A percentile compares a stretch with the other conserved stretches of the same genome.
These are phyloP conservation scores for Cyberlindnera misumaiensis DNA, from an alignment of 805 yeast species.

Conservation along the genomic window DNA sequence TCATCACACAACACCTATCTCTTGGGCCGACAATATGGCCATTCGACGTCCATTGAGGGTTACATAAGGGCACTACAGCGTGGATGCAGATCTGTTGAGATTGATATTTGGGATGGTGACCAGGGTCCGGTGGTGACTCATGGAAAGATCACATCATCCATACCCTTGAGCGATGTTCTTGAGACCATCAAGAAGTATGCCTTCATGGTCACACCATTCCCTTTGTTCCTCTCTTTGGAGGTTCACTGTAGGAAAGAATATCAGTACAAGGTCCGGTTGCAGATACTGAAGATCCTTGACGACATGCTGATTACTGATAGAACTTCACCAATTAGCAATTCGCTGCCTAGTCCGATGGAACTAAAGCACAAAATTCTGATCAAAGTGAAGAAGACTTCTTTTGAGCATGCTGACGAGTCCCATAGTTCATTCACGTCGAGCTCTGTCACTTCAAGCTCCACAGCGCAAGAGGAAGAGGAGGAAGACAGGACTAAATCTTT, in stretches of 20 bases:
- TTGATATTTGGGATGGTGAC: constrained; percentile 90
- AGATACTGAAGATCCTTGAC: constrained; percentile 52
- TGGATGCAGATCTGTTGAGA: constrained; percentile 92
- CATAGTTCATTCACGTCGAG: constrained; percentile 19
- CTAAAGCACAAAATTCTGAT: constrained; percentile 65
- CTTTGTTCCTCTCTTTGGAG: constrained; percentile 81
- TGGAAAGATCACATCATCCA: constrained; percentile 79
- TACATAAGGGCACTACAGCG: constrained; percentile 80
- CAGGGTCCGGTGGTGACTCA: constrained; percentile 84
- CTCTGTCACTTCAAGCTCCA: not conserved
- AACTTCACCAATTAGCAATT: constrained; percentile 20
- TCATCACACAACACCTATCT: constrained; percentile 94
- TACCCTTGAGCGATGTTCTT: constrained; percentile 63
- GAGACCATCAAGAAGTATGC: constrained; percentile 77
- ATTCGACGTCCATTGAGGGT: constrained; percentile 83
- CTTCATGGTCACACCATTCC: constrained; percentile 80
- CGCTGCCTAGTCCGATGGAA: constrained; percentile 67
- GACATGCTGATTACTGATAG: constrained; percentile 35
- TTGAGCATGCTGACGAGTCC: constrained; percentile 1
- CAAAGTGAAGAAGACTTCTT: constrained; percentile 54
- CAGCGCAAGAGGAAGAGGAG: constrained; percentile 30
- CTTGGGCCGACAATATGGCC: constrained; percentile 81
- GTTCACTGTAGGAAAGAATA: constrained; percentile 65
- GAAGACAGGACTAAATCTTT: constrained; percentile 16
- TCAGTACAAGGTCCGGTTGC: constrained; percentile 52